Evolutionary conservation across 2,329 filamentous ascomycete genomes (phyloP).

Genomic region (Nothomitra cinnamomea): DNA sequence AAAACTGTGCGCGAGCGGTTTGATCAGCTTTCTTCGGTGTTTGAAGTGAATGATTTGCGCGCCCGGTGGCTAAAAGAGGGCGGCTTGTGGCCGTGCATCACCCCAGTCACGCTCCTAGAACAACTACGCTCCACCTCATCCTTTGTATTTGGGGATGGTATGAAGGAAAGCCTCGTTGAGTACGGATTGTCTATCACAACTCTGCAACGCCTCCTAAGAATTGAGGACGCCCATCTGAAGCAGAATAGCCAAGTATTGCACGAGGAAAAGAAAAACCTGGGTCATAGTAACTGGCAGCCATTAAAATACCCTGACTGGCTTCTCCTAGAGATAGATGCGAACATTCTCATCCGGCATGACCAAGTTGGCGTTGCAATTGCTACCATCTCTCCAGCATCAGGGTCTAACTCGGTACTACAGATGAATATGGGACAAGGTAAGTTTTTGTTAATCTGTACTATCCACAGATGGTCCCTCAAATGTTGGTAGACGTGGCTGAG

Average conservation of each 20-base stretch:
- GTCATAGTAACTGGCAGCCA: slow-evolving; percentile 41
- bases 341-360: slow-evolving; percentile 40
- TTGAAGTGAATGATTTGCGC: slow-evolving; percentile 16
- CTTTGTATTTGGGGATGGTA: slow-evolving; percentile 17
- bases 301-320: slow-evolving; percentile 39
- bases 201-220: slow-evolving; percentile 28
- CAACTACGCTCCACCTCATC: slow-evolving; percentile 26
- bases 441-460: slow-evolving; percentile 31
- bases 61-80: slow-evolving; percentile 26
- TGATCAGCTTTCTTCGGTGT: slow-evolving; percentile 10
- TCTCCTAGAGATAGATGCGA: slow-evolving; percentile 46
- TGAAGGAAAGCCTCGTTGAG: slow-evolving; percentile 25
- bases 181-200: slow-evolving; percentile 28
- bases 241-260: slow-evolving; percentile 14
- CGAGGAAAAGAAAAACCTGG: slow-evolving; percentile 30
- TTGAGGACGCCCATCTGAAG: slow-evolving; percentile 20
- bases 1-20: slow-evolving; percentile 9
- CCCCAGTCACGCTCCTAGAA: slow-evolving; percentile 27
- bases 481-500: slow-evolving; percentile 39
- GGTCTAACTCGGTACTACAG: slow-evolving; percentile 39
- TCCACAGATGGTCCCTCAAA: slow-evolving; percentile 36
- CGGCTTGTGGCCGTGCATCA: slow-evolving; percentile 30
- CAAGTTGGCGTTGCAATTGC: slow-evolving; percentile 39
- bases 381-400: slow-evolving; percentile 31
- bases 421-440: slow-evolving; percentile 53